Evolutionary conservation across 495 filamentous ascomycete genomes (phyloP).

Genomic region (Neurospora terricola): DNA sequence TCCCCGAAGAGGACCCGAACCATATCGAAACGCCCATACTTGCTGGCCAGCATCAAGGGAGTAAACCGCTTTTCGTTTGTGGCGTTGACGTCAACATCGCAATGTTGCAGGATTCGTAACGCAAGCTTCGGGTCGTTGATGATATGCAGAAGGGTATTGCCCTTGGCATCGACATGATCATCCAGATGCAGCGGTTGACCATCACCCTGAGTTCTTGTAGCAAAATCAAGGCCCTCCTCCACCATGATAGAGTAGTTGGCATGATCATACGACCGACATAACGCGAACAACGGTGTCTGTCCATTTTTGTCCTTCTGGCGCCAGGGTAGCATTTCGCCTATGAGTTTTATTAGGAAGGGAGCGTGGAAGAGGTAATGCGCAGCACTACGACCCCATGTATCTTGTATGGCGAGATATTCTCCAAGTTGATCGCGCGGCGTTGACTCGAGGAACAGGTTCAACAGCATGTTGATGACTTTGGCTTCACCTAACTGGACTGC

Average conservation of each 20-base stretch:
- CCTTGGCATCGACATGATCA: conserved; percentile 84
- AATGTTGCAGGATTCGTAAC: conserved; percentile 60
- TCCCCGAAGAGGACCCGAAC: conserved; percentile 83
- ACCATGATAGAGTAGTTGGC: conserved; percentile 80
- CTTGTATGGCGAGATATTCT: conserved; percentile 63
- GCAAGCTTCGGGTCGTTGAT: conserved; percentile 77
- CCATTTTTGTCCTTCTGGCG: conserved; percentile 86
- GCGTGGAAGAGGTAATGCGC: conserved; percentile 96
- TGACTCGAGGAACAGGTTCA: conserved; percentile 46
- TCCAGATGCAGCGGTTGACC: conserved; percentile 76
- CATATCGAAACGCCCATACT: conserved; percentile 91
- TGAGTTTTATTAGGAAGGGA: conserved; percentile 61
- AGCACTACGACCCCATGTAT: conserved; percentile 76
- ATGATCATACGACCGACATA: conserved; percentile 94
- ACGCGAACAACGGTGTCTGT: conserved; percentile 88
- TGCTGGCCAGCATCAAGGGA: conserved; percentile 96
- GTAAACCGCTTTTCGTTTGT: conserved; percentile 95
- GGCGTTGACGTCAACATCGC: conserved; percentile 91
- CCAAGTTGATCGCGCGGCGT: conserved; percentile 35
- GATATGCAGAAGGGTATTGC: conserved; percentile 90
- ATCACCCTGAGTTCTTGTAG: conserved; percentile 65
- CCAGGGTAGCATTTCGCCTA: conserved; percentile 79
- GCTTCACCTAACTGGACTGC: conserved; percentile 83
- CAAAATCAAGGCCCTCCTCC: conserved; percentile 61
- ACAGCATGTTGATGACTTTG: conserved; percentile 62